These are phyloP conservation scores for Pyrenopolyporus hunteri DNA, from an alignment of 495 filamentous ascomycete species.

Conservation along the genomic window DNA sequence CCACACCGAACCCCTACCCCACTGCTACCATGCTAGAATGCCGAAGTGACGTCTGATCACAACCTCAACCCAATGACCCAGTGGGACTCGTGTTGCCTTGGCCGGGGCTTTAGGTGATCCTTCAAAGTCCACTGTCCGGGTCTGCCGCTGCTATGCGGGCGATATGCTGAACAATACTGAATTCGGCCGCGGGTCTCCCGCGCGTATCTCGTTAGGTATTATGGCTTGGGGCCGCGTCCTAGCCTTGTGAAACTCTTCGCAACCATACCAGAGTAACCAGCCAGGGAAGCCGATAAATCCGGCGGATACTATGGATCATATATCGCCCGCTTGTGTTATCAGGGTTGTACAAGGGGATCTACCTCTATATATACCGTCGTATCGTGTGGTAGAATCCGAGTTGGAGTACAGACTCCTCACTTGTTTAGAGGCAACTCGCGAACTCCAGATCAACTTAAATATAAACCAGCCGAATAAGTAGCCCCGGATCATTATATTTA, in stretches of 20 bases:
- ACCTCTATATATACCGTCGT: constrained; percentile 4
- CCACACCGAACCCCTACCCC: not conserved
- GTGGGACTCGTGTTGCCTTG: not conserved
- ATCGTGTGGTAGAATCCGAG: not conserved
- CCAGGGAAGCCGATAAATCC: constrained; percentile 25
- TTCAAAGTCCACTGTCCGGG: not conserved
- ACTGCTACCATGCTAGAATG: not conserved
- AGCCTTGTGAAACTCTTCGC: too few relatives aligned
- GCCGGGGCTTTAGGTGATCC: not conserved
- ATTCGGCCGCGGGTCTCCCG: too few relatives aligned
- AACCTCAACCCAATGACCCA: not conserved
- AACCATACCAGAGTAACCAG: not conserved
- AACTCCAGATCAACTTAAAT: not conserved
- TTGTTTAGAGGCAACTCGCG: not conserved
- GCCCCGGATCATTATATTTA: too few relatives aligned
- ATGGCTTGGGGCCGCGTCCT: not conserved
- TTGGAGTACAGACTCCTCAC: not conserved
- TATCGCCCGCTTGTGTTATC: constrained; percentile 11
- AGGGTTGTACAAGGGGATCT: not conserved
- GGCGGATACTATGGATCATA: constrained; percentile 16
- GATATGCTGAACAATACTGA: not conserved
- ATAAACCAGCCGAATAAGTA: not conserved
- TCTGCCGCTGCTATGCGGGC: not conserved
- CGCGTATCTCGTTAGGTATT: too few relatives aligned
- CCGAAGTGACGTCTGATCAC: not conserved